phyloP scores from a whole-genome alignment of 257 asterid genomes.

The Primulina huaijiensis region DNA sequence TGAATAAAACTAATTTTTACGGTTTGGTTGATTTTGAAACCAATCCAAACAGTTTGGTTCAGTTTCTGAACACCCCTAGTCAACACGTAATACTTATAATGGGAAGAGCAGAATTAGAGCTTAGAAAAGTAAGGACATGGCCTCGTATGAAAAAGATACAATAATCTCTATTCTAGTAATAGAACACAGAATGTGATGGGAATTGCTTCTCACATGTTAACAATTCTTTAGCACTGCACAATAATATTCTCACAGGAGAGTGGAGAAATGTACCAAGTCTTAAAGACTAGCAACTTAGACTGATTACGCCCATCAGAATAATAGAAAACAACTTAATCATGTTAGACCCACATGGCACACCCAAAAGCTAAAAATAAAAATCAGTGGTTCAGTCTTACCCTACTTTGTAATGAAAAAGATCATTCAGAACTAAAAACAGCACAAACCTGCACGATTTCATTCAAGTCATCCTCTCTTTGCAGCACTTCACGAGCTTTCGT shows the following conservation, averaged over 20 bases:
- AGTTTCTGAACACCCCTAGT: too few relatives aligned
- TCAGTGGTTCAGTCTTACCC: background rate
- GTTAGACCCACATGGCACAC: background rate
- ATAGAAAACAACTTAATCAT: background rate
- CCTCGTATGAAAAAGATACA: too few relatives aligned
- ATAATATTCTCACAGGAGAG: background rate
- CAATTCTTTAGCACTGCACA: background rate
- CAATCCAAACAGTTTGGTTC: too few relatives aligned
- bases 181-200: background rate
- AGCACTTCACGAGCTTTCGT: slow-evolving; percentile 99
- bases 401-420: background rate
- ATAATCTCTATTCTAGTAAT: background rate
- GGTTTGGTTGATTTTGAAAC: too few relatives aligned
- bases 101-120: too few relatives aligned
- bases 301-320: background rate
- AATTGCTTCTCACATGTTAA: background rate
- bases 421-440: background rate
- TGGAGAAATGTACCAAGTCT: background rate
- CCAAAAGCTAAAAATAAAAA: too few relatives aligned
- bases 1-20: too few relatives aligned
- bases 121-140: too few relatives aligned
- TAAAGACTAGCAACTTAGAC: background rate
- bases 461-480: slow-evolving; percentile 97
- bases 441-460: slow-evolving; percentile 60
- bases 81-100: too few relatives aligned